Base-by-base conservation (phyloP, 306 rosid species). In the Quercus dentata region DNA sequence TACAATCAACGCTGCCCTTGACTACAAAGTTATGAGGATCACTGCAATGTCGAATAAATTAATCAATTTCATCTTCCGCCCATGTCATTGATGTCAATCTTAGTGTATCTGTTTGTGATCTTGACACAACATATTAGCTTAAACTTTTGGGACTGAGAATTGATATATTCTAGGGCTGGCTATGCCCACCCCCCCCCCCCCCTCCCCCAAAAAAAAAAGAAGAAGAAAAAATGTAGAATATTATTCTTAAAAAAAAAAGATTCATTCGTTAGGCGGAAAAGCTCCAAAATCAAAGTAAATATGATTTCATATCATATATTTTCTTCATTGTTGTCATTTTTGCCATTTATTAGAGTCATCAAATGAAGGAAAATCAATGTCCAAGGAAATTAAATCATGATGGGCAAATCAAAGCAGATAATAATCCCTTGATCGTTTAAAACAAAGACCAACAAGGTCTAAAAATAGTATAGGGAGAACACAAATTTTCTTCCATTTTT, bases 1-100 rank as follows among this genome's bases (percentile, higher is more conserved):
- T 14, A 35, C n/a, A 44, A 9, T 56, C 23, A 71, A 28, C 21
- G 13, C 15, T 23, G 11, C 59, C 55, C 28, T 27, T 28, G 35
- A 69, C 68, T 71, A 84, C 23, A 21, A 71, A 79, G 19, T 3
- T 57, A 61, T 84, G 20, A 59, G 81, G 84, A 67, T 30, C 76
- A 80, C 87, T 84, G 82, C 56, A 72, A 64, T 9, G 65, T 21
- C 8, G 65, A 59, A 59, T 59, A 59, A 21, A 23, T 2, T n/a
- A 21, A 59, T 10, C 15, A 59, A 59, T 59, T 25, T 59, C 65
- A 58, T 58, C 65, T 59, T 20, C 23, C 10, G 31, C 23, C 65
- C 65, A 59, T 23, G 65, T 13, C 12, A 20, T 12, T 57, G 30
- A 46, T 46, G 15, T 46, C 4, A 46, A 11, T 59, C 44, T 38